Percentiles rank a stretch among this genome's conserved stretches.
These are phyloP conservation scores for Colletotrichum cuscutae DNA, from an alignment of 2,329 filamentous ascomycete species.

Conservation along the genomic window DNA sequence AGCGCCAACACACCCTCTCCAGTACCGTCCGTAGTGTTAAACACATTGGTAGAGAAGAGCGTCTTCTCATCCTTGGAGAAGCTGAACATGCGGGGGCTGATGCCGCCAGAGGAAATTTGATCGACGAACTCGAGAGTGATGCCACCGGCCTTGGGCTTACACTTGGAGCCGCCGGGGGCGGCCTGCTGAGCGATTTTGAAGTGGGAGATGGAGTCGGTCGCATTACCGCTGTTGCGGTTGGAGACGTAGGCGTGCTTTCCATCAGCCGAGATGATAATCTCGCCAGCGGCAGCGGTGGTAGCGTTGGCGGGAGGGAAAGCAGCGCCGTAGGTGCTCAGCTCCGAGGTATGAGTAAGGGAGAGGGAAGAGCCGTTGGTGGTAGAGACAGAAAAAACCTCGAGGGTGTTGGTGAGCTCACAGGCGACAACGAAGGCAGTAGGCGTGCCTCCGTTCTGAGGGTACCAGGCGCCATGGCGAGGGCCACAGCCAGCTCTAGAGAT, in stretches of 20 bases:
- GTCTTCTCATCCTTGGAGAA: slow-evolving; percentile 45
- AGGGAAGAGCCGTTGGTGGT: slow-evolving; percentile 49
- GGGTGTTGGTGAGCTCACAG: slow-evolving; percentile 57
- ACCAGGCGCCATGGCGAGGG: slow-evolving; percentile 62
- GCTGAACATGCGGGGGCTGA: slow-evolving; percentile 59
- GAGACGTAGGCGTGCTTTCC: slow-evolving; percentile 60
- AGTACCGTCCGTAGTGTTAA: slow-evolving; percentile 47
- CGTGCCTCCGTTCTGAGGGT: slow-evolving; percentile 43
- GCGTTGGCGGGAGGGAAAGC: slow-evolving; percentile 47
- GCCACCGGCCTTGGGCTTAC: slow-evolving; percentile 40
- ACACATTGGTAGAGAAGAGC: slow-evolving; percentile 56
- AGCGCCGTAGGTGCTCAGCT: slow-evolving; percentile 49
- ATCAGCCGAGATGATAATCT: slow-evolving; percentile 54
- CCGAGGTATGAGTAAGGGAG: slow-evolving; percentile 48
- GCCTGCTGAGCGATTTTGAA: slow-evolving; percentile 48
- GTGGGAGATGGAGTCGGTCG: slow-evolving; percentile 58
- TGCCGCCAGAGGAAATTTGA: slow-evolving; percentile 47
- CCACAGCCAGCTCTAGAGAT: slow-evolving; percentile 53
- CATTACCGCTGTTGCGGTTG: slow-evolving; percentile 59
- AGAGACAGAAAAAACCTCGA: slow-evolving; percentile 53
- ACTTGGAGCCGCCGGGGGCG: slow-evolving; percentile 35
- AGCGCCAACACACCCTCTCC: slow-evolving; percentile 48
- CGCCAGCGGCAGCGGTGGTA: slow-evolving; percentile 54
- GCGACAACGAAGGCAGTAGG: slow-evolving; percentile 59
- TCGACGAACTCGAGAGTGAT: slow-evolving; percentile 47